Evolutionary conservation across 2,329 filamentous ascomycete species (phyloP).

Genomic region (Pseudogymnoascus verrucosus): DNA sequence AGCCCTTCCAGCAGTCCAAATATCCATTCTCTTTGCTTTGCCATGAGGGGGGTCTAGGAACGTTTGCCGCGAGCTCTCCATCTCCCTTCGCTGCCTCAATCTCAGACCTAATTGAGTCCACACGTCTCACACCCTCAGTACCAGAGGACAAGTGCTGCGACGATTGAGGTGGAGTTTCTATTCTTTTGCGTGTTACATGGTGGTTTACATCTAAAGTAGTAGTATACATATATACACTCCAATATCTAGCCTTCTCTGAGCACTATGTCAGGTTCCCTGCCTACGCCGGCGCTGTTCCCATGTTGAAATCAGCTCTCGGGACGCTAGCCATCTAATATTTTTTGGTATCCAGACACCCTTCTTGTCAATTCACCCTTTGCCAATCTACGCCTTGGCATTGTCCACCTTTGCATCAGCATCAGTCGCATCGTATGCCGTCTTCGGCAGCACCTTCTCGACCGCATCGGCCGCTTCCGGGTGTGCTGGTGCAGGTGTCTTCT

Average conservation of each 20-base stretch:
- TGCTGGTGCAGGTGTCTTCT: not conserved
- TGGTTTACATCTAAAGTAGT: slow-evolving; percentile 3
- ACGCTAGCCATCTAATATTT: not conserved
- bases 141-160: not conserved
- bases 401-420: too few species aligned
- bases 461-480: not conserved
- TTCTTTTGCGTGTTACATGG: slow-evolving; percentile 4
- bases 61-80: too few species aligned
- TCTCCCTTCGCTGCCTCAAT: too few species aligned
- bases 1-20: too few species aligned
- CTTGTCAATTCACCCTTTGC: not conserved
- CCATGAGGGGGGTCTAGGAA: too few species aligned
- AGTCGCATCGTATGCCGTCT: not conserved
- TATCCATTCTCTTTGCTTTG: too few species aligned
- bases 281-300: not conserved
- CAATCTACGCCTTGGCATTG: not conserved
- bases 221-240: slow-evolving; percentile 8
- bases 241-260: not conserved
- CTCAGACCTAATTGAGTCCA: too few species aligned
- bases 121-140: too few species aligned
- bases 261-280: not conserved
- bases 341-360: not conserved
- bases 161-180: not conserved
- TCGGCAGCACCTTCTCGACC: not conserved
- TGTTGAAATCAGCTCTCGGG: not conserved